phyloP scores from a whole-genome alignment of 768 basidiomycete species.

The Termitomyces bulborhizus region DNA sequence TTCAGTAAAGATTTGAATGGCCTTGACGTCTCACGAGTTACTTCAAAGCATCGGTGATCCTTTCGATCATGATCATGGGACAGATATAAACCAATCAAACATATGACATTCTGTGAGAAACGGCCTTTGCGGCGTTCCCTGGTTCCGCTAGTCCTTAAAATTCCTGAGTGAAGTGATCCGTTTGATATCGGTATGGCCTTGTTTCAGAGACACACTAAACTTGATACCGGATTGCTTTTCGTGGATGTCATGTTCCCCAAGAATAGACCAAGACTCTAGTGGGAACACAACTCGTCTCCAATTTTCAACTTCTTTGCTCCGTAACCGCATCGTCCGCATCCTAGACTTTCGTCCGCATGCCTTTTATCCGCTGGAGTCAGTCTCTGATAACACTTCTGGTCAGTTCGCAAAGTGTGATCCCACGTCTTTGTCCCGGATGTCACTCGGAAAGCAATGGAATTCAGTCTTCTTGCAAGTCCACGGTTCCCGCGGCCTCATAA shows the following conservation, averaged over 20 bases:
- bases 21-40: not conserved
- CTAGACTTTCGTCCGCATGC: conserved; percentile 34
- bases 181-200: not conserved
- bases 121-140: not conserved
- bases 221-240: too few relatives aligned
- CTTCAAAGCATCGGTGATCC: not conserved
- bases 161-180: not conserved
- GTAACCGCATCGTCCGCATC: not conserved
- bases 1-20: not conserved
- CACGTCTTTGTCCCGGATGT: not conserved
- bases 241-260: too few relatives aligned
- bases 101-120: not conserved
- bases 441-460: not conserved
- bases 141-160: not conserved
- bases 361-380: conserved; percentile 36
- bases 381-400: too few relatives aligned
- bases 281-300: too few relatives aligned
- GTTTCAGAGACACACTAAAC: not conserved
- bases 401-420: not conserved
- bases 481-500: conserved; percentile 33
- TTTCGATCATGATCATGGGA: not conserved
- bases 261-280: too few relatives aligned
- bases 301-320: not conserved
- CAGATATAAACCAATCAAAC: not conserved
- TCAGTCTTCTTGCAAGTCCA: conserved; percentile 36